phyloP scores from a whole-genome alignment of 2,329 filamentous ascomycete species.

The Talaromyces sp. region DNA sequence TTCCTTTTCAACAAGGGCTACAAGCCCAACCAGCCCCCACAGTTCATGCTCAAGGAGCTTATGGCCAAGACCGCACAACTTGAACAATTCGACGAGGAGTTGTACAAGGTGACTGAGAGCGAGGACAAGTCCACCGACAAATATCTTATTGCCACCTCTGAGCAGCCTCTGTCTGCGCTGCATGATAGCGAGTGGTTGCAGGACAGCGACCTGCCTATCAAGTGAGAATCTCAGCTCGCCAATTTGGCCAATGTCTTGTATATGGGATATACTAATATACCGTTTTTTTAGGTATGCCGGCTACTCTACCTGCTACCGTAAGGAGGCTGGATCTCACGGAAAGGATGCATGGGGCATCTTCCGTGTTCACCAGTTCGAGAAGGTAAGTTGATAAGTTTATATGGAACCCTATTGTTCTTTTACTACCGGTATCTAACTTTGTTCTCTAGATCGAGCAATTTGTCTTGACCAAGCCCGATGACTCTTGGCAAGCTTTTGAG shows the following conservation, averaged over 20 bases:
- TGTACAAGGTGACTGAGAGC: constrained; percentile 90
- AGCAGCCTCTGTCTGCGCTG: constrained; percentile 91
- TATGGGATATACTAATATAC: constrained; percentile 11
- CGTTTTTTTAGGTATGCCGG: constrained; percentile 66
- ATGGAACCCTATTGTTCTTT: background rate
- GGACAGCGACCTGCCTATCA: constrained; percentile 82
- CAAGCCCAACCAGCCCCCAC: constrained; percentile 80
- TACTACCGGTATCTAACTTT: background rate
- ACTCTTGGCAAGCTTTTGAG: constrained; percentile 92
- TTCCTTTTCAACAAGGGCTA: constrained; percentile 83
- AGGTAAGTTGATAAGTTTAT: constrained; percentile 60
- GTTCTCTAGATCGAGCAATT: constrained; percentile 71
- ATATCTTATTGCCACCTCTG: constrained; percentile 78
- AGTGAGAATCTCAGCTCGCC: constrained; percentile 51
- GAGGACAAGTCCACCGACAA: constrained; percentile 88
- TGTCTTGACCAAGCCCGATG: constrained; percentile 78
- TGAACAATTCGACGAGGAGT: constrained; percentile 94
- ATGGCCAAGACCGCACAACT: constrained; percentile 99
- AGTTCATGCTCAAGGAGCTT: constrained; percentile 91
- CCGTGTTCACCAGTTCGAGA: constrained; percentile 97
- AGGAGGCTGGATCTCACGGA: constrained; percentile 89
- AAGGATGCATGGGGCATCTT: constrained; percentile 98
- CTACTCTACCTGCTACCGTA: constrained; percentile 92
- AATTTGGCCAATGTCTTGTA: background rate
- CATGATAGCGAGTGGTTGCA: constrained; percentile 94